Conservation (phyloP, 2,329 filamentous ascomycete species). For the Fusarium nurragi region DNA sequence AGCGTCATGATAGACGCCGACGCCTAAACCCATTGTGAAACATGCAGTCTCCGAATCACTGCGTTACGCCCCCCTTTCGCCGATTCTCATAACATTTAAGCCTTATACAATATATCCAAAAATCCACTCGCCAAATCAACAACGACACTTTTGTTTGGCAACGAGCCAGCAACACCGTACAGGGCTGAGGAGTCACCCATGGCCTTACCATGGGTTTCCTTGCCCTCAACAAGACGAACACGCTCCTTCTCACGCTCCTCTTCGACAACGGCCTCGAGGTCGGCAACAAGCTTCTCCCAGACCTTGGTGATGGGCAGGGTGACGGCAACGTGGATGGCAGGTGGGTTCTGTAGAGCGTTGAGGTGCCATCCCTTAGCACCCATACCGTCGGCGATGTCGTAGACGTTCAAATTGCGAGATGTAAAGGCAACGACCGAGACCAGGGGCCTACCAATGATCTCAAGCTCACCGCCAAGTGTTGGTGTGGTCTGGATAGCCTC, state of each 20-base stretch:
- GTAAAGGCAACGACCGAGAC: conserved; percentile 92
- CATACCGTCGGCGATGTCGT: conserved; percentile 94
- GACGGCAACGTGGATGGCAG: conserved; percentile 93
- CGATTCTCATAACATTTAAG: conserved; percentile 55
- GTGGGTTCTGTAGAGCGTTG: conserved; percentile 90
- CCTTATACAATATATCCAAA: conserved; percentile 91
- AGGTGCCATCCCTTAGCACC: conserved; percentile 89
- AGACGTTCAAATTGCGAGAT: conserved; percentile 86
- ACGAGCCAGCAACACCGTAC: conserved; percentile 92
- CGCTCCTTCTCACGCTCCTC: conserved; percentile 84
- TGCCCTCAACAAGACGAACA: conserved; percentile 74
- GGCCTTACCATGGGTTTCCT: conserved; percentile 70
- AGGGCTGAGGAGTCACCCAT: conserved; percentile 85
- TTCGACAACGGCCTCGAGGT: conserved; percentile 73
- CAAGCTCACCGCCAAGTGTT: conserved; percentile 74
- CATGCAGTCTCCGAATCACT: not conserved
- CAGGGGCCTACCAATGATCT: conserved; percentile 83
- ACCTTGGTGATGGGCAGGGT: conserved; percentile 86
- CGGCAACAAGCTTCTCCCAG: conserved; percentile 79
- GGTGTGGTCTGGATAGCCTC: conserved; percentile 76
- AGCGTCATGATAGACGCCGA: conserved; percentile 19
- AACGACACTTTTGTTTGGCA: conserved; percentile 96
- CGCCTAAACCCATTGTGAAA: conserved; percentile 20
- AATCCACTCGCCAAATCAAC: conserved; percentile 91
- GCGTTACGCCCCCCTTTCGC: not conserved